Base-by-base conservation (phyloP, 2,329 filamentous ascomycete species). In the Xylariomycetidae sp. region DNA sequence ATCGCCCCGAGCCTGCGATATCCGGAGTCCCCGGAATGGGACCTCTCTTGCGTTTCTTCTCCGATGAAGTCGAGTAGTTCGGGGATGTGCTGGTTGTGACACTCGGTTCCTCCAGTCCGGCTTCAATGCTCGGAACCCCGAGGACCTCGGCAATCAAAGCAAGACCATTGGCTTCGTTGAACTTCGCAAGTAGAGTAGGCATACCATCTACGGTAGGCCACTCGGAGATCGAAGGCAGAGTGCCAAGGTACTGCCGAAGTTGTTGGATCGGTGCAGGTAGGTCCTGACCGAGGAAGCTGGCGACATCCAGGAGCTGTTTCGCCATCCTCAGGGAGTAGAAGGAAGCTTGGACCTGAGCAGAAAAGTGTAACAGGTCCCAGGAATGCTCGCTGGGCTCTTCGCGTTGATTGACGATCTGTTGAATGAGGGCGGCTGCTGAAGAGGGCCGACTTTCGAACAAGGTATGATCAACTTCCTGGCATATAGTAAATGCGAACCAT, bases 341-440 rank as follows among this genome's bases (percentile, higher is more conserved):
- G 1, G 68, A 63, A 4, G 73, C 74, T 34, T 81, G 74, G 0
- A 77, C 54, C 42, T 81, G 74, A 1, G 79, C 77, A 7, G 67
- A 53, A 29, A 82, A 63, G 46, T 86, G 81, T 26, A 82, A 56
- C 13, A 70, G 59, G 8, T 70, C 61, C 82, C 80, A 85, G 2
- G 63, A 58, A 44, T 54, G 29, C 47, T 43, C 28, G 22, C 58
- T 44, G 9, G 63, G 34, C 2, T 48, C 46, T n/a, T 60, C 52
- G 3, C 46, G 49, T 1, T 39, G 38, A 14, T 38, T 42, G 1
- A 44, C 48, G n/a, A 47, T 44, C 14, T 55, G 30, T 8, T 42
- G 31, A 10, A 64, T 40, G 6, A 59, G 40, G n/a, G 44, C 38
- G 4, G 57, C 37, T 6, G 54, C 52, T 3, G 60, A 39, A 0